Evolutionary conservation across 1,284 basidiomycete genomes (phyloP), one percentile per base, ranked within the genome.

Genomic region (Laetiporus sulphureus): DNA sequence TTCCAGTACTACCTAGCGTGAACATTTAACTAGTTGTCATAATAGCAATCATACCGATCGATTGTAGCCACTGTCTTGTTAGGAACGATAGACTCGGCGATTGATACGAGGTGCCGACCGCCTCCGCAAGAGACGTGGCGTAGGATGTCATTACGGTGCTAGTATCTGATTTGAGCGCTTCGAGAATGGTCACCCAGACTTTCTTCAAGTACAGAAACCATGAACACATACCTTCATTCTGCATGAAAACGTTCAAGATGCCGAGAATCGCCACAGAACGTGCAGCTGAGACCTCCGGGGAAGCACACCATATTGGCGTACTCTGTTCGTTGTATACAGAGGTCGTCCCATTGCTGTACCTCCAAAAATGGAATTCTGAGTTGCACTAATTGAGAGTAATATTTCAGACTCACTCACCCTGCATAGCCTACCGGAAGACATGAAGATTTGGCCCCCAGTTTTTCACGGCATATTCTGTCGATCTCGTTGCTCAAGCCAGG

Each of bases 121-220:
- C 64, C 18, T 74, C 66, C 0, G 75, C 70, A 21, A 95, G 64
- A 1, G 82, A 79, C 0, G 80, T 73, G 0, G 82, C 71, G 61
- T 91, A 93, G 61, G 87, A 93, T 0, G 82, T 72, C 46, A 85
- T 79, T 11, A 89, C 75, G 2, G 83, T 78, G 40, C 75, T 81
- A 3, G 82, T 80, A 29, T 69, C 68, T 34, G 81, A 73, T 36
- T 80, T 73, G 5, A 76, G 67, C 27, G 85, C 90, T 25, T 20
- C 5, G 20, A 23, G 21, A 8, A 5, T 4, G 51, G 33, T 32
- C 39, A 24, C 19, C 54, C 15, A 7, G 21, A 11, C 44, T 34
- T 43, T 37, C 40, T 29, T 41, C 34, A 22, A 15, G 10, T 25
- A 16, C 12, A 20, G 44, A 20, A 12, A 15, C 15, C 34, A 12